Conservation (phyloP, 1,284 basidiomycete species). For the Sporisorium scitamineum region DNA sequence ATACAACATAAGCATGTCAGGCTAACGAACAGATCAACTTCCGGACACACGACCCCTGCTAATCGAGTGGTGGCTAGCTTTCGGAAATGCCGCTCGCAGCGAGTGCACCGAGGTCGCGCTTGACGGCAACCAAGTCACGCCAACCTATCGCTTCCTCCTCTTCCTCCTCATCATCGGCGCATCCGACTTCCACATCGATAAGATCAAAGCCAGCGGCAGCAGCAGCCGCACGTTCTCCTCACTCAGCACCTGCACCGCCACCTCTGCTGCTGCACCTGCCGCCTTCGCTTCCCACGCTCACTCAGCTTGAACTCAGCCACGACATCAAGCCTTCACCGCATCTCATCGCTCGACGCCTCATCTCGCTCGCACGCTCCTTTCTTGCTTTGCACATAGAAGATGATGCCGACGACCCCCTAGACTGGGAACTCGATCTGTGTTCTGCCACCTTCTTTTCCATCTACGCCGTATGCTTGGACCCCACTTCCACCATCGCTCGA, state of each 20-base stretch:
- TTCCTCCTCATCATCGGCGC: constrained; percentile 18
- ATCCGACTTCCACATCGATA: constrained; percentile 18
- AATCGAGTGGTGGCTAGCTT: neutral
- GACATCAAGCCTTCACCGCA: constrained; percentile 21
- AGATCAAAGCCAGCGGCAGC: constrained; percentile 12
- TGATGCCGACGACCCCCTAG: constrained; percentile 10
- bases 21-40: neutral
- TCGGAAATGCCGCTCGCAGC: constrained; percentile 43
- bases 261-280: constrained; percentile 25
- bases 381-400: constrained; percentile 18
- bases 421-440: constrained; percentile 47
- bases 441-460: constrained; percentile 62
- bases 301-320: constrained; percentile 18
- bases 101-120: constrained; percentile 31
- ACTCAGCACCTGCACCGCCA: constrained; percentile 10
- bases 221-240: neutral
- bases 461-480: constrained; percentile 55
- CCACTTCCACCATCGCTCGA: constrained; percentile 46
- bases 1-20: constrained; percentile 4
- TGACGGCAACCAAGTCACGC: constrained; percentile 29
- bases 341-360: constrained; percentile 33
- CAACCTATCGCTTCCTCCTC: constrained; percentile 32
- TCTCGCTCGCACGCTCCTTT: constrained; percentile 40
- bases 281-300: constrained; percentile 36
- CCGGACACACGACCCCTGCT: neutral